Percentiles rank a stretch among this genome's conserved stretches.
Conservation (phyloP, 352 stramenopile species). For the Pythium graminicola region DNA sequence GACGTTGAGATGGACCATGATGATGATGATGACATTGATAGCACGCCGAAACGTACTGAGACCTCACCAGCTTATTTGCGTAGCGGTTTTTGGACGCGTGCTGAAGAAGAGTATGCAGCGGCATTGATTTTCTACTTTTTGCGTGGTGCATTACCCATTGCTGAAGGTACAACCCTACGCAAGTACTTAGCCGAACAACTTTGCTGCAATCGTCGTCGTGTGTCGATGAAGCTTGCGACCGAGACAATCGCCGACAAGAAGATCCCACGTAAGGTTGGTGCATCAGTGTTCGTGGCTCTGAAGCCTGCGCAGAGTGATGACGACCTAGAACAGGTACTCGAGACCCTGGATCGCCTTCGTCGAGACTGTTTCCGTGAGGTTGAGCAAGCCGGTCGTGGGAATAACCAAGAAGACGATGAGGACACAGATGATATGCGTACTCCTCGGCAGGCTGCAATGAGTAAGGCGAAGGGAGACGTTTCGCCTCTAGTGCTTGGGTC, state of each 20-base stretch:
- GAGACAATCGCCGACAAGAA: slow-evolving; percentile 20
- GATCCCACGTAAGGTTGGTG: no score
- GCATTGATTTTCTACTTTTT: slow-evolving; percentile 27
- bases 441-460: neutral
- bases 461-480: neutral
- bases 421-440: slow-evolving; percentile 6
- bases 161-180: slow-evolving; percentile 24
- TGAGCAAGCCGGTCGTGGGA: neutral
- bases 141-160: slow-evolving; percentile 10
- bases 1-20: slow-evolving; percentile 6
- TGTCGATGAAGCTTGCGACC: slow-evolving; percentile 32
- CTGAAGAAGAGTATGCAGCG: slow-evolving; percentile 29
- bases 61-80: slow-evolving; percentile 12
- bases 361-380: slow-evolving; percentile 22
- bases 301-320: slow-evolving; percentile 1
- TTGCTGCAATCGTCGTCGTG: slow-evolving; percentile 28
- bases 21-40: slow-evolving; percentile 7
- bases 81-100: slow-evolving; percentile 31
- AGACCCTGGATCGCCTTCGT: slow-evolving; percentile 17
- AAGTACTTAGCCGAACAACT: slow-evolving; percentile 28
- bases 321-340: slow-evolving; percentile 11
- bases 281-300: slow-evolving; percentile 24
- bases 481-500: slow-evolving; percentile 8
- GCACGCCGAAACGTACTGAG: neutral
- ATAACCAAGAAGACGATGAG: slow-evolving; percentile 1